Evolutionary conservation across 2,329 filamentous ascomycete genomes (phyloP).

Genomic region (Colletotrichum chlorophyti): DNA sequence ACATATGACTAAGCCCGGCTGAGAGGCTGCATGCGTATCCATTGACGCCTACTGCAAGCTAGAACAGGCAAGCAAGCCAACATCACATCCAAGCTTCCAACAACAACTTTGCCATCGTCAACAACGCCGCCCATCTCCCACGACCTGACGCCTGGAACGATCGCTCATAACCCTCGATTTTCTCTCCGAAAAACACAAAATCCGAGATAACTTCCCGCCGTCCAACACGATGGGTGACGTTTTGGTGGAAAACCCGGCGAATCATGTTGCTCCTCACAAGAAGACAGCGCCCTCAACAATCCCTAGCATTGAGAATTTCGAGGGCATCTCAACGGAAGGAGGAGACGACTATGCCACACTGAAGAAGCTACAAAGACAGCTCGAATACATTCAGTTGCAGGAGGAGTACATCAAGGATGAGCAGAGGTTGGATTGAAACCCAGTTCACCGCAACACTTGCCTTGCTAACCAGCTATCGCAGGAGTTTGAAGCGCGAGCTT

Average conservation of each 20-base stretch:
- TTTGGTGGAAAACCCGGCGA: conserved; percentile 81
- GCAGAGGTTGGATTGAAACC: conserved; percentile 70
- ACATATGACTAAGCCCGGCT: conserved; percentile 27
- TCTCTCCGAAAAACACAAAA: too few relatives aligned
- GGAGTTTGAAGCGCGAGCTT: conserved; percentile 95
- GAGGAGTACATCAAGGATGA: conserved; percentile 99
- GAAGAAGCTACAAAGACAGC: conserved; percentile 95
- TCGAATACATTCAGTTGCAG: conserved; percentile 97
- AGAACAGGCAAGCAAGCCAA: conserved; percentile 4
- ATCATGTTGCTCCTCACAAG: conserved; percentile 78
- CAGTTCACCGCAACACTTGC: background rate
- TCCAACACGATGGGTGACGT: conserved; percentile 79
- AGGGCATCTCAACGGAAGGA: conserved; percentile 80
- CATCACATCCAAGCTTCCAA: background rate
- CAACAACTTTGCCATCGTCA: conserved; percentile 16
- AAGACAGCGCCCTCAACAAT: conserved; percentile 82
- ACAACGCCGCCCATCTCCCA: background rate
- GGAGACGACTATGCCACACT: conserved; percentile 93
- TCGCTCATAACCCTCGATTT: background rate
- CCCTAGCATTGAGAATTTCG: conserved; percentile 88
- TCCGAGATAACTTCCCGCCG: background rate
- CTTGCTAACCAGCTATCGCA: conserved; percentile 40
- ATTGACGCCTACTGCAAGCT: conserved; percentile 31
- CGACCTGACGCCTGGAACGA: background rate
- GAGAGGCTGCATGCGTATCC: conserved; percentile 31